Base-by-base conservation (phyloP, 2,329 filamentous ascomycete genomes). In the Apiospora saccharicola region DNA sequence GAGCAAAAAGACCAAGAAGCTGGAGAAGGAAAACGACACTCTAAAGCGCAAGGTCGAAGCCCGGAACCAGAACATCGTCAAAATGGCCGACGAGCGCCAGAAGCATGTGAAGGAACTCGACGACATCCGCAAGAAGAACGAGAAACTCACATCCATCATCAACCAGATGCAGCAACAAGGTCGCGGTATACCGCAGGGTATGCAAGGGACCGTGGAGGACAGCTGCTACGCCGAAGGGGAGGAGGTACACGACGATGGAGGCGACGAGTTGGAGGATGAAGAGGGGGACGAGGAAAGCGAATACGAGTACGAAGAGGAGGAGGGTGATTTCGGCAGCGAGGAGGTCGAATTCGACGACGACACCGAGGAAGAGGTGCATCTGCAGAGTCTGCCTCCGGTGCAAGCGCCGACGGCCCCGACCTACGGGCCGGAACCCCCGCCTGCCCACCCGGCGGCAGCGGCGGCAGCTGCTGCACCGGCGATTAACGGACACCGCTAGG, bases 1-100 rank as follows among this genome's bases (percentile, higher is more conserved):
- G 95, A 98, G 95, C 0, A 98, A 98, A 86, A 98, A 98, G 86
- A 98, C 96, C 7, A 98, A 98, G 83, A 92, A 95, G 37, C 87
- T 99, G 70, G 96, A 99, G 82, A 98, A 98, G 84, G 96, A 99
- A 80, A 98, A 99, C 79, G 92, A 96, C 77, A 92, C 90, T 24
- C 89, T 98, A 70, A 97, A 94, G 76, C 91, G 96, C 71, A 98
- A 98, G 83, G 96, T 98, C 82, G 95, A 98, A 78, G 91, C 94
- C 68, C 97, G 95, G 37, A 96, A 96, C 79, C 92, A 94, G 76
- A 98, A 98, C 82, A 98, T 99, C 80, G 90, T 98, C 73, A 94
- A 96, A 80, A 98, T 98, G 96, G 96, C 96, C 4, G 95, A 98
- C 82, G 96, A 98, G 82, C 92, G 96, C 22, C 92, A 91, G 43